These are phyloP conservation scores for Inosperma sp. DNA, from an alignment of 768 basidiomycete genomes.

Conservation along the genomic window DNA sequence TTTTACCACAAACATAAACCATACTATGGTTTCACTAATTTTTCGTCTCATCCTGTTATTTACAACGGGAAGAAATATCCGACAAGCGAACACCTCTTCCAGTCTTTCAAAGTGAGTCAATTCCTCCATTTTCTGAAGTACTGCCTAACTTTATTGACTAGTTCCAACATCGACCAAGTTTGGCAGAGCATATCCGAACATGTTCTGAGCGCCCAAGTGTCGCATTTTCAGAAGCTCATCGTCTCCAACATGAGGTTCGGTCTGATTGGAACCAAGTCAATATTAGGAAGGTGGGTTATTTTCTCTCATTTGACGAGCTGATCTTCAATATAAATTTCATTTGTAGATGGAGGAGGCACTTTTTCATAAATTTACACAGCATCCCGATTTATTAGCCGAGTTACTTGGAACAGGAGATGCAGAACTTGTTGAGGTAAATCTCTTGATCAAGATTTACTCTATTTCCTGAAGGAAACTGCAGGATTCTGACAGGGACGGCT, in stretches of 20 bases:
- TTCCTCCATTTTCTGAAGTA: not conserved
- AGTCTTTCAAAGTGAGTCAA: constrained; percentile 57
- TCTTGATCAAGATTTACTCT: not conserved
- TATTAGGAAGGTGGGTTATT: constrained; percentile 49
- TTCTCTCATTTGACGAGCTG: not conserved
- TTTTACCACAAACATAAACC: constrained; percentile 63
- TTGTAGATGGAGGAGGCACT: constrained; percentile 60
- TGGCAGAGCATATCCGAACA: constrained; percentile 65
- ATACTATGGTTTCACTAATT: constrained; percentile 69
- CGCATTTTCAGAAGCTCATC: constrained; percentile 63
- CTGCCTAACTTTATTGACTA: constrained; percentile 43
- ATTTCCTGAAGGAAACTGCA: constrained; percentile 22
- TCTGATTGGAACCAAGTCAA: constrained; percentile 66
- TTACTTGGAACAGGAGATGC: constrained; percentile 62
- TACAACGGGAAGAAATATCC: constrained; percentile 63
- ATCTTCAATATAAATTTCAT: not conserved
- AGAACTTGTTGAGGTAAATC: constrained; percentile 58
- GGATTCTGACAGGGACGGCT: constrained; percentile 69
- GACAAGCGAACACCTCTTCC: constrained; percentile 73
- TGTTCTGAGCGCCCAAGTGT: constrained; percentile 56
- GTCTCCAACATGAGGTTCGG: constrained; percentile 54
- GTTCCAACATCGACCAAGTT: constrained; percentile 43
- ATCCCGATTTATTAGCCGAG: constrained; percentile 50
- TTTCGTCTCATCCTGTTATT: constrained; percentile 57
- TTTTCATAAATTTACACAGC: constrained; percentile 67